Percentiles rank a stretch among this genome's conserved stretches.
Conservation (phyloP, 1,284 basidiomycete species). For the Cryptococcus floricola region DNA sequence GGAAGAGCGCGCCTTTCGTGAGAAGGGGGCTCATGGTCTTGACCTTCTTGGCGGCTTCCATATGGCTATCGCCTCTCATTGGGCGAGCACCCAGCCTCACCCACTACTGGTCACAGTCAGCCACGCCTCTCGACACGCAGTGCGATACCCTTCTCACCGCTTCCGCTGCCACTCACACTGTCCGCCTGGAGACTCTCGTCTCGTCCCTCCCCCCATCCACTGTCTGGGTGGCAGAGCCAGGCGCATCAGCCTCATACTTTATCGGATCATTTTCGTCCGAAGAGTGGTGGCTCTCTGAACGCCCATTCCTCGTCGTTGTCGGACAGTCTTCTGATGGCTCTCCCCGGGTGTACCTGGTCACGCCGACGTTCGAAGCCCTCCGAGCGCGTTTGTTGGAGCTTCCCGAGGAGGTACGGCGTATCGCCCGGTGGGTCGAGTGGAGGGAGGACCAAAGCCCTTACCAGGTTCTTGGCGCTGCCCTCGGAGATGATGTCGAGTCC, state of each 20-base stretch:
- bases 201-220: slow-evolving; percentile 6
- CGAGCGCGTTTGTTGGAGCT: slow-evolving; percentile 59
- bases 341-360: slow-evolving; percentile 58
- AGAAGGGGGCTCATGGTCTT: no score
- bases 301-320: slow-evolving; percentile 68
- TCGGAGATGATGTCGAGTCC: slow-evolving; percentile 41
- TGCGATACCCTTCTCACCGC: slow-evolving; percentile 15
- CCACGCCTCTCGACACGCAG: background rate
- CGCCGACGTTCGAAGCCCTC: slow-evolving; percentile 70
- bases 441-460: slow-evolving; percentile 70
- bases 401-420: slow-evolving; percentile 48
- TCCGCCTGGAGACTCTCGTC: slow-evolving; percentile 15
- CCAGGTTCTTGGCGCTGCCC: slow-evolving; percentile 53
- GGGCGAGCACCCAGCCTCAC: no score
- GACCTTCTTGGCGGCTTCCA: no score
- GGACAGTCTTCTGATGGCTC: slow-evolving; percentile 22
- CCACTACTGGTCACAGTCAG: no score
- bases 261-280: slow-evolving; percentile 60
- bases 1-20: no score
- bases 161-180: slow-evolving; percentile 9
- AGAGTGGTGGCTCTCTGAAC: slow-evolving; percentile 68
- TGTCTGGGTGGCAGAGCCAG: slow-evolving; percentile 63
- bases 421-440: slow-evolving; percentile 64
- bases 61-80: no score
- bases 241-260: slow-evolving; percentile 66